Evolutionary conservation across 768 basidiomycete genomes (phyloP), one percentile per base, ranked within the genome.

Genomic region (Boletus barrowsii): DNA sequence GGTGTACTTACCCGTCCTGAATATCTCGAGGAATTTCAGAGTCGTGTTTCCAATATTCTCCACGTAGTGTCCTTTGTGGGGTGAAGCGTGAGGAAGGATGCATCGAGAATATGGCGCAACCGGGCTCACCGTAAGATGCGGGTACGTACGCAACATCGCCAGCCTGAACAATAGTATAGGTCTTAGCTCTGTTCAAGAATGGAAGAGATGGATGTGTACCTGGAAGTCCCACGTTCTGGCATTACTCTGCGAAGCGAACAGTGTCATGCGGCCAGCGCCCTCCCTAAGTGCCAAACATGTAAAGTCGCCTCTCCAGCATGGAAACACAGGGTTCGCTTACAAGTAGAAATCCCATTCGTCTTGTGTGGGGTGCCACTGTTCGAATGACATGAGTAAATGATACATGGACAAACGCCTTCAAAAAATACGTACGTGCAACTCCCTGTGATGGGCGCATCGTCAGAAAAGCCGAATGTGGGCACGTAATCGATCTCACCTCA

Each of bases 281-380:
- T 79, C 75, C 37, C 82, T 86, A 55, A 10, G 17, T 14, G 33
- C 14, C 33, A 17, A 26, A 29, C 49, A 55, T 35, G 45, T 54
- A 29, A 50, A 42, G 41, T 45, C 5, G 37, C 14, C 10, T 9
- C 29, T 29, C 39, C 5, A 39, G 9, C 8, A 9, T n/a, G 13
- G 11, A 29, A 32, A 32, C 35, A 5, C 2, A 11, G 30, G 2
- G 18, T 11, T 47, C 51, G n/a, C 73, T 51, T 63, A 82, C 83
- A 84, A 51, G 77, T 76, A 82, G 65, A 76, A 82, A 46, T 70
- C 75, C 84, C 84, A 86, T 68, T 86, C 84, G 54, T 84, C 82
- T 60, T 83, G 73, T 11, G 80, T 82, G 8, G 86, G 86, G 58
- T 87, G 86, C 86, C 86, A 87, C 84, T 85, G 42, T 49, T 8